Evolutionary conservation across 2,329 filamentous ascomycete genomes (phyloP).

Genomic region (Aspergillus jensenii): DNA sequence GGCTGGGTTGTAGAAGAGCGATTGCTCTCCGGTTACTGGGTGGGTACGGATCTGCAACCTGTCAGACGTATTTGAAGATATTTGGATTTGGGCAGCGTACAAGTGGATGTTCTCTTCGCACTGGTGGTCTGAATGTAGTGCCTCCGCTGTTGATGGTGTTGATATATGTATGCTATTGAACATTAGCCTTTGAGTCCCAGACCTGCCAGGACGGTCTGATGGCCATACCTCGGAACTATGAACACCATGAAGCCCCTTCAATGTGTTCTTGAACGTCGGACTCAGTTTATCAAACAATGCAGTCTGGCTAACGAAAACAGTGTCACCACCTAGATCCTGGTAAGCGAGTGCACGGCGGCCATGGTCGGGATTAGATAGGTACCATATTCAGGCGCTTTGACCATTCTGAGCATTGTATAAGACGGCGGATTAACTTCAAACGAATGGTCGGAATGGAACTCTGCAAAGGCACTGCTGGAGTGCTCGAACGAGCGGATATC

Average conservation of each 20-base stretch:
- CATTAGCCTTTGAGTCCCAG: not conserved
- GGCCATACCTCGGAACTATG: slow-evolving; percentile 3
- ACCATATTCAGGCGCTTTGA: slow-evolving; percentile 7
- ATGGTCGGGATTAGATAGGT: not conserved
- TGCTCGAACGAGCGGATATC: slow-evolving; percentile 4
- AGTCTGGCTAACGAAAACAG: not conserved
- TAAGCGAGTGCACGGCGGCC: not conserved
- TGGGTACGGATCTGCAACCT: not conserved
- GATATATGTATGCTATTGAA: not conserved
- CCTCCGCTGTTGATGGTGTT: not conserved
- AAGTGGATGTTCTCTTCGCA: slow-evolving; percentile 2
- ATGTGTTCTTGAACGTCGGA: not conserved
- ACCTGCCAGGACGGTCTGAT: not conserved
- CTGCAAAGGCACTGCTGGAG: not conserved
- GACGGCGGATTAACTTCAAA: slow-evolving; percentile 3
- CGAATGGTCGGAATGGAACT: slow-evolving; percentile 2
- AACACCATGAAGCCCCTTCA: not conserved
- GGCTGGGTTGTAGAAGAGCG: slow-evolving; percentile 7
- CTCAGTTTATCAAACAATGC: slow-evolving; percentile 6
- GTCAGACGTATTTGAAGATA: not conserved
- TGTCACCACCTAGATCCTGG: not conserved
- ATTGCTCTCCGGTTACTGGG: not conserved
- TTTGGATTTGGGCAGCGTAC: not conserved
- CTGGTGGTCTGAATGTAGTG: slow-evolving; percentile 1
- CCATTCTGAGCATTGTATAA: slow-evolving; percentile 1